Evolutionary conservation across 2,329 filamentous ascomycete genomes (phyloP).

Genomic region (Saccharata proteae): DNA sequence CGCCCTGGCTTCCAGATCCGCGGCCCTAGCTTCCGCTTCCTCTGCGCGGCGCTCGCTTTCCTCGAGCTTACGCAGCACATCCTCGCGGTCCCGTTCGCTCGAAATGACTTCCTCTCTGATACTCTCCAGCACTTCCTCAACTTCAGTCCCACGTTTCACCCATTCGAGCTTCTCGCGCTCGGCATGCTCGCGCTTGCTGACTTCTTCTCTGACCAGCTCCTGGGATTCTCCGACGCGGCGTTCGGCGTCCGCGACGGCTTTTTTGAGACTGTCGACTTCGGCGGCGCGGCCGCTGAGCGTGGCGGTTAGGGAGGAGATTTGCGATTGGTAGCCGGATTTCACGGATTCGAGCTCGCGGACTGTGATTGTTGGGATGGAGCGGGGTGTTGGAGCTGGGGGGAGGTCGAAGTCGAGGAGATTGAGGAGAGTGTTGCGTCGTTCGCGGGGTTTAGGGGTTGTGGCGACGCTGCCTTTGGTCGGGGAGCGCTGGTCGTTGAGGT

Average conservation of each 20-base stretch:
- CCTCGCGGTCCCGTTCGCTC: constrained; percentile 69
- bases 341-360: constrained; percentile 85
- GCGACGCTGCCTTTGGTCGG: constrained; percentile 25
- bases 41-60: constrained; percentile 63
- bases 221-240: constrained; percentile 77
- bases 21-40: constrained; percentile 62
- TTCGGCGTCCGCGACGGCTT: constrained; percentile 80
- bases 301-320: constrained; percentile 89
- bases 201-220: constrained; percentile 72
- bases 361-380: constrained; percentile 81
- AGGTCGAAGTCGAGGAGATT: constrained; percentile 85
- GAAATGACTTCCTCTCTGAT: constrained; percentile 72
- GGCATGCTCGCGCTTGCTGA: constrained; percentile 56
- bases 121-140: constrained; percentile 67
- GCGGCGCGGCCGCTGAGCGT: constrained; percentile 88
- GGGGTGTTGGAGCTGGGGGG: constrained; percentile 82
- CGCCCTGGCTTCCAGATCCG: constrained; percentile 47
- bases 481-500: constrained; percentile 29
- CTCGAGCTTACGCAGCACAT: constrained; percentile 60
- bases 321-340: constrained; percentile 80
- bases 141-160: constrained; percentile 75
- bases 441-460: constrained; percentile 40
- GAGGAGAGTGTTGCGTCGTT: constrained; percentile 36
- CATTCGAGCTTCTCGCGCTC: constrained; percentile 66
- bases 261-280: constrained; percentile 76